Evolutionary conservation across 495 filamentous ascomycete genomes (phyloP), one percentile per base, ranked within the genome.

Genomic region (Amorphotheca resinae): DNA sequence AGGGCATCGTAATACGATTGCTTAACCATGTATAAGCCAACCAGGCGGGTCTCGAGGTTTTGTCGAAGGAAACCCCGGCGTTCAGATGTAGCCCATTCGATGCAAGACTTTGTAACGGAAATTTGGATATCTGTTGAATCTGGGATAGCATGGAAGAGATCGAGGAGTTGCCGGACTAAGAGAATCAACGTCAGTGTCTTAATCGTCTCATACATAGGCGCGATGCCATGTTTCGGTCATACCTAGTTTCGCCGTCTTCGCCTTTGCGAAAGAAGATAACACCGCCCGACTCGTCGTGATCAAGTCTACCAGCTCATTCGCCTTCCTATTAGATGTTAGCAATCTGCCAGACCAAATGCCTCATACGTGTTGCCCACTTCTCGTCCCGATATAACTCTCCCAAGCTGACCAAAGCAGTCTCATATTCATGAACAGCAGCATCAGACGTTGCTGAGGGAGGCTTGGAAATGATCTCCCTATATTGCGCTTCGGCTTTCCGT

Each of bases 181-280:
- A 12, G 21, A 33, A 31, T 20, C n/a, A n/a, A 21, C 9, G 12
- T 53, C 33, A 56, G 44, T 28, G 48, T 33, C 21, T n/a, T n/a
- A n/a, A n/a, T n/a, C 15, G 9, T 14, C 36, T 22, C 8, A 3
- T 8, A 20, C 35, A 44, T 44, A 41, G 28, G 32, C 25, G 22
- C 23, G 6, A 22, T 2, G 9, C 11, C 14, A 2, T 15, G 23
- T 22, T n/a, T n/a, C n/a, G n/a, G 18, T 46, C 76, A 55, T 77
- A 96, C 91, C 87, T 44, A 99, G 70, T 66, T 99, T 99, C 31
- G 91, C 84, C 16, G 91, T 96, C 77, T 99, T 99, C 49, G 91
- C 93, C 68, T 95, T 95, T 46, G 91, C 89, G 59, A 96, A 96
- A 49, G 84, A 87, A 38, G 88, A 93, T 46, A 99, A 76, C 18